Conservation (phyloP, 208 protist genomes). For the Trypanosoma brucei region DNA sequence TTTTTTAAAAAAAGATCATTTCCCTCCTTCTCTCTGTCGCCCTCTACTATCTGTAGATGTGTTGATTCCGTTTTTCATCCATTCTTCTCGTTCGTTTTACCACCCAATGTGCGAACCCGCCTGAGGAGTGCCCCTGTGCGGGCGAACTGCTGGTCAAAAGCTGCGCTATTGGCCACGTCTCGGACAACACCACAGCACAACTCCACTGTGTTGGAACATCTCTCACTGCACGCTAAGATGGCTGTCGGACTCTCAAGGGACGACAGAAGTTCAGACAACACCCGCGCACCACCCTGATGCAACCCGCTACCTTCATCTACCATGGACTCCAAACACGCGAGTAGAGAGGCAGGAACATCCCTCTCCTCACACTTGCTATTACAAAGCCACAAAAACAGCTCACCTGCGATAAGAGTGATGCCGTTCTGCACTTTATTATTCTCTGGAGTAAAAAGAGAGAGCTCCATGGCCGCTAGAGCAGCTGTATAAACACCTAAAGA, state of each 20-base stretch:
- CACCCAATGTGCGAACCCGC: not conserved
- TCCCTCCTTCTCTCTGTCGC: no score
- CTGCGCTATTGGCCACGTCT: not conserved
- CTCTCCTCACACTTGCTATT: not conserved
- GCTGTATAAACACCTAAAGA: conserved; percentile 10
- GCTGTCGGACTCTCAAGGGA: not conserved
- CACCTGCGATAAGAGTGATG: conserved; percentile 1
- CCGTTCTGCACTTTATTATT: conserved; percentile 1
- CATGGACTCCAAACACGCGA: conserved; percentile 2
- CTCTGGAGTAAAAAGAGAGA: conserved; percentile 13
- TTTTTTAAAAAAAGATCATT: no score
- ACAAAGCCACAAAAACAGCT: conserved; percentile 15
- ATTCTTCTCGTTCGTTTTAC: no score
- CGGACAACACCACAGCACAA: conserved; percentile 18
- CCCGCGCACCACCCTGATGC: not conserved
- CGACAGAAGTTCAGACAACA: not conserved
- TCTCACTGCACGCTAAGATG: not conserved
- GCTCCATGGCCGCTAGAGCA: conserved; percentile 13
- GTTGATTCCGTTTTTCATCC: no score
- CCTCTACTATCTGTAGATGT: no score
- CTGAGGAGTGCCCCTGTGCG: conserved; percentile 12
- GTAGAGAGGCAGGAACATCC: conserved; percentile 5
- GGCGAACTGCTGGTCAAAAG: conserved; percentile 20
- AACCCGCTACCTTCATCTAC: not conserved
- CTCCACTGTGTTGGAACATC: not conserved